These are phyloP conservation scores for Saturnispora gosingensis DNA, from an alignment of 805 yeast genomes.

Conservation along the genomic window DNA sequence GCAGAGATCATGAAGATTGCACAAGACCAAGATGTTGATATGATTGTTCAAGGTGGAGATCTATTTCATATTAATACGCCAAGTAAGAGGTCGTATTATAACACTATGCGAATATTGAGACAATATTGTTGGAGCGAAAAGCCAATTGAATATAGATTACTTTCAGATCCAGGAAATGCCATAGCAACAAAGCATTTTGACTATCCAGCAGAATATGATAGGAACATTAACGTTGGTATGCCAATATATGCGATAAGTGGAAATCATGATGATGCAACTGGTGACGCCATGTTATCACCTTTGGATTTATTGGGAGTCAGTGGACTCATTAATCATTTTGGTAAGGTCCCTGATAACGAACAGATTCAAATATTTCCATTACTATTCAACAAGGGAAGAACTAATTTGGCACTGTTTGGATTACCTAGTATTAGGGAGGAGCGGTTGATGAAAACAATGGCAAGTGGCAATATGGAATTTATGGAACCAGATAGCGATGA, in stretches of 20 bases:
- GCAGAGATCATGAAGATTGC: constrained; percentile 76
- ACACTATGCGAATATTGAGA: constrained; percentile 66
- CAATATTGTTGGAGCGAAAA: constrained; percentile 71
- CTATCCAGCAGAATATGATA: constrained; percentile 81
- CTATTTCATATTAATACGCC: constrained; percentile 88
- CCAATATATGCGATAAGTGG: constrained; percentile 93
- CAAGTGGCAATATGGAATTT: constrained; percentile 73
- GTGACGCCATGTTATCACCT: constrained; percentile 73
- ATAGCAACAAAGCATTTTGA: constrained; percentile 53
- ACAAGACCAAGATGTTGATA: constrained; percentile 62
- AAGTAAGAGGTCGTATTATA: constrained; percentile 72
- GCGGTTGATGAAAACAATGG: constrained; percentile 69
- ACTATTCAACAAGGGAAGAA: constrained; percentile 70
- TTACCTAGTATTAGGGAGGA: constrained; percentile 86
- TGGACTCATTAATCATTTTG: constrained; percentile 86
- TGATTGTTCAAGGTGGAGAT: constrained; percentile 90
- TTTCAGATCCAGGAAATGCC: constrained; percentile 66
- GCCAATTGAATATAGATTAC: constrained; percentile 75
- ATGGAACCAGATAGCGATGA: constrained; percentile 48
- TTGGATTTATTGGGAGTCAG: constrained; percentile 73
- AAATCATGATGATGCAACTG: constrained; percentile 95
- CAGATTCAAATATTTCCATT: constrained; percentile 67
- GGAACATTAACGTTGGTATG: constrained; percentile 76
- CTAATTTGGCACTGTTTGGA: constrained; percentile 82
- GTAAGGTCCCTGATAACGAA: constrained; percentile 69